Evolutionary conservation across 177 flowering plant species (phyloP).

Genomic region (Tripterygium wilfordii): DNA sequence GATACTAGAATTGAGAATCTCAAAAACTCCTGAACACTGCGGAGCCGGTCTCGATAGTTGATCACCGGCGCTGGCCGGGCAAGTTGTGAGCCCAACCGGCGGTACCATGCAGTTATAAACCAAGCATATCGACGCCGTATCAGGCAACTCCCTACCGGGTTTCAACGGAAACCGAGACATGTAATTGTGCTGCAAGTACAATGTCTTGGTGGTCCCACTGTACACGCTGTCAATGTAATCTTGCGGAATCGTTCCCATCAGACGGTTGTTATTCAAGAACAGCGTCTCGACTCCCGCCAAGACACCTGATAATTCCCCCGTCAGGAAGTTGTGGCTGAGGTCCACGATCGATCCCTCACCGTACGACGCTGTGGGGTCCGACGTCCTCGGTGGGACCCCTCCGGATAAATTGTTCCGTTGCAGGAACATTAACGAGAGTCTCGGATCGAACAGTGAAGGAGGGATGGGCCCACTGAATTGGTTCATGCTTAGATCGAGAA

Average conservation of each 20-base stretch:
- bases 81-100: conserved; percentile 28
- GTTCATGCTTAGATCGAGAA: conserved; percentile 72
- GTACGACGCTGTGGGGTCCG: conserved; percentile 6
- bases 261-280: conserved; percentile 58
- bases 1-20: too few species aligned
- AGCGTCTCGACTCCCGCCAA: conserved; percentile 47
- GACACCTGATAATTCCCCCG: conserved; percentile 33
- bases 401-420: conserved; percentile 72
- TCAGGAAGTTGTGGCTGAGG: conserved; percentile 52
- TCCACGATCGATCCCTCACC: conserved; percentile 47
- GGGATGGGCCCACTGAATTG: conserved; percentile 59
- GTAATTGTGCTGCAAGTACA: conserved; percentile 69
- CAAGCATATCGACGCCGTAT: conserved; percentile 46
- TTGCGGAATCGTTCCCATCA: conserved; percentile 52
- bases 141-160: conserved; percentile 29
- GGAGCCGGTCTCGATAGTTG: conserved; percentile 41
- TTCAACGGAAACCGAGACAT: conserved; percentile 37
- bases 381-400: conserved; percentile 21
- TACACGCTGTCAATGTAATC: conserved; percentile 36
- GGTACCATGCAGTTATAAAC: conserved; percentile 72
- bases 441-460: conserved; percentile 23
- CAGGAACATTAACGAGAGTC: conserved; percentile 34
- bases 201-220: conserved; percentile 34
- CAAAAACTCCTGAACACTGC: conserved; percentile 21
- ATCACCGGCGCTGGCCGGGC: conserved; percentile 56